These are phyloP conservation scores for Xylaria sp. DNA, from an alignment of 2,329 filamentous ascomycete species.

Conservation along the genomic window DNA sequence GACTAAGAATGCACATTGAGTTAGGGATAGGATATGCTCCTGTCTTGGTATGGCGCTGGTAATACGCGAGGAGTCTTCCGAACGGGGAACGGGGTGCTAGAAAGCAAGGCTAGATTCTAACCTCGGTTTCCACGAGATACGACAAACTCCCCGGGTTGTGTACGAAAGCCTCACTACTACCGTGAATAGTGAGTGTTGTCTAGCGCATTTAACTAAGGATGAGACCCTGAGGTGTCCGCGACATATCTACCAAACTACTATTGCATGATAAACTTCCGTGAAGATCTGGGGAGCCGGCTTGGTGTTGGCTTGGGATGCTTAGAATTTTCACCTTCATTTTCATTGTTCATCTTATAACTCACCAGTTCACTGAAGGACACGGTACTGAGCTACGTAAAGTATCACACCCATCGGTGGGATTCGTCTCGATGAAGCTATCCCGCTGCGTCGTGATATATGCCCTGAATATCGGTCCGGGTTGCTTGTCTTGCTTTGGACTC, in stretches of 20 bases:
- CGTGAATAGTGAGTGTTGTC: neutral
- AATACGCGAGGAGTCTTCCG: neutral
- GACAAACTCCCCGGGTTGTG: neutral
- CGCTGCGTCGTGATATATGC: no score
- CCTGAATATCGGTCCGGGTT: no score
- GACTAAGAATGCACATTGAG: neutral
- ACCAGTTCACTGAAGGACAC: neutral
- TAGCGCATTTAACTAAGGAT: neutral
- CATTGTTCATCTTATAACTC: neutral
- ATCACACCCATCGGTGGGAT: neutral
- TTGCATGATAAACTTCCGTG: neutral
- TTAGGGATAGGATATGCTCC: neutral
- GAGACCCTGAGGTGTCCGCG: neutral
- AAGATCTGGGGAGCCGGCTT: no score
- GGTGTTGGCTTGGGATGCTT: neutral
- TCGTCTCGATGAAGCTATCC: neutral
- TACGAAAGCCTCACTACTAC: neutral
- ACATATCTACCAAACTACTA: neutral
- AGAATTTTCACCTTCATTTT: neutral
- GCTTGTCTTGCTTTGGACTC: neutral
- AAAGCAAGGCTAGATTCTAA: no score
- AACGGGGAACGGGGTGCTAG: no score
- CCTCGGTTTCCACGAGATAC: neutral
- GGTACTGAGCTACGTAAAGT: neutral
- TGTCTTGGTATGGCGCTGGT: neutral